Conservation (phyloP, 208 protist genomes). For the Acanthamoeba royreba region DNA sequence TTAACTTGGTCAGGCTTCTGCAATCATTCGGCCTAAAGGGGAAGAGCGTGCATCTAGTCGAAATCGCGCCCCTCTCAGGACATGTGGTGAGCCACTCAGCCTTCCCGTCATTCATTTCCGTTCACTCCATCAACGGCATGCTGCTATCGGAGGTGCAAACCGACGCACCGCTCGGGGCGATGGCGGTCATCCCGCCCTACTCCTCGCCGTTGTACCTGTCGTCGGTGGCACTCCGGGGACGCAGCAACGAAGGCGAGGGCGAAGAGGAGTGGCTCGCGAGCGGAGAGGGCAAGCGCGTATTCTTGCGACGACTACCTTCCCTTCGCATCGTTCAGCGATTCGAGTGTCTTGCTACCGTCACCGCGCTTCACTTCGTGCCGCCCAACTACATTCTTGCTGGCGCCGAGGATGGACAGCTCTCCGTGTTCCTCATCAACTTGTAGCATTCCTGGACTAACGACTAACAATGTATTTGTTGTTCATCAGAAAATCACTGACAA, state of each 20-base stretch:
- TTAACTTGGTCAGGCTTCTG: background rate
- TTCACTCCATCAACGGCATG: slow-evolving; percentile 75
- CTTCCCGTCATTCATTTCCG: slow-evolving; percentile 52
- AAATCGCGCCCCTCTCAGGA: background rate
- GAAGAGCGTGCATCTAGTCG: slow-evolving; percentile 30
- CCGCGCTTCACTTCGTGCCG: slow-evolving; percentile 45
- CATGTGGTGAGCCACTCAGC: slow-evolving; percentile 39
- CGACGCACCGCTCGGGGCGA: slow-evolving; percentile 47
- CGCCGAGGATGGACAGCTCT: slow-evolving; percentile 64
- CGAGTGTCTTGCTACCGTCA: slow-evolving; percentile 26
- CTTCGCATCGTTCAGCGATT: slow-evolving; percentile 60
- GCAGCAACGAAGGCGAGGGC: background rate
- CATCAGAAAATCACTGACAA: background rate
- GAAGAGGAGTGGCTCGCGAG: slow-evolving; percentile 69
- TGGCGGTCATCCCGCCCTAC: slow-evolving; percentile 51
- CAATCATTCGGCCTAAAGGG: background rate
- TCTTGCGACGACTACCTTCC: slow-evolving; percentile 46
- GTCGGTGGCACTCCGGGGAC: background rate
- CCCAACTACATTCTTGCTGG: slow-evolving; percentile 66
- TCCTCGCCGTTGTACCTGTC: background rate
- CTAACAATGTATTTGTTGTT: background rate
- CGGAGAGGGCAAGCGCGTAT: slow-evolving; percentile 55
- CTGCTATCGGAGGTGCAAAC: slow-evolving; percentile 54
- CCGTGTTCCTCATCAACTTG: slow-evolving; percentile 50
- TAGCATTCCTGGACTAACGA: too few relatives aligned